Conservation (phyloP, 768 basidiomycete genomes). For the Peribolospora baueri region DNA sequence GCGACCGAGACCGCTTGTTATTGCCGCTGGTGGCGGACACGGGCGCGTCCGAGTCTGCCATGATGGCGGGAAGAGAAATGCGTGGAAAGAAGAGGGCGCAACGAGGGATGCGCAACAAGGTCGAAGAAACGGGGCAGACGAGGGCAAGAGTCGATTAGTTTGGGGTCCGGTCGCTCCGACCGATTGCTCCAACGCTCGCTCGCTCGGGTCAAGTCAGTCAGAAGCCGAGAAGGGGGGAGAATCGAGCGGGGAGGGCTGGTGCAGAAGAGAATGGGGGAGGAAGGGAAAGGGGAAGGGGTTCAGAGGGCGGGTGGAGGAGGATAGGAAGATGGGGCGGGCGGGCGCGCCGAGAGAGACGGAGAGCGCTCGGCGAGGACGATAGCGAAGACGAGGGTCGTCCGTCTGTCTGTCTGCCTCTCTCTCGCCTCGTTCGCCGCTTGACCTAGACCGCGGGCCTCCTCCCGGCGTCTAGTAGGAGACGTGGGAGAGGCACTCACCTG, state of each 20-base stretch:
- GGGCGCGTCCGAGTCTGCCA: constrained; percentile 4
- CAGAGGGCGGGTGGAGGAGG: neutral
- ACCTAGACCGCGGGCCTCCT: no score
- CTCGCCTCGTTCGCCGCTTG: neutral
- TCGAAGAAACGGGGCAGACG: no score
- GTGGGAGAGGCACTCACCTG: no score
- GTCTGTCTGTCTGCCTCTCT: neutral
- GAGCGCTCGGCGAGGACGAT: neutral
- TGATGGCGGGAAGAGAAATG: neutral
- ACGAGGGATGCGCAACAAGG: neutral
- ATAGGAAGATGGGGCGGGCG: neutral
- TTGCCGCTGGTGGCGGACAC: neutral
- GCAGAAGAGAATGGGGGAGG: neutral
- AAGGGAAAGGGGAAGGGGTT: neutral
- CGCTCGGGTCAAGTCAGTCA: neutral
- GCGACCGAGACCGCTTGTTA: neutral
- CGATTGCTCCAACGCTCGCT: neutral
- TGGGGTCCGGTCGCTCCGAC: neutral
- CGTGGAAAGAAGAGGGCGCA: neutral
- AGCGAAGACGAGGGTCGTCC: neutral
- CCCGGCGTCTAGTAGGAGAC: no score
- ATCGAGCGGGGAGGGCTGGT: neutral
- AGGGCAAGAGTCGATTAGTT: neutral
- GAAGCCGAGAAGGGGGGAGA: neutral
- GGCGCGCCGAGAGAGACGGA: neutral